These are phyloP conservation scores for Lachancea meyersii DNA, from an alignment of 805 yeast species.

Conservation along the genomic window DNA sequence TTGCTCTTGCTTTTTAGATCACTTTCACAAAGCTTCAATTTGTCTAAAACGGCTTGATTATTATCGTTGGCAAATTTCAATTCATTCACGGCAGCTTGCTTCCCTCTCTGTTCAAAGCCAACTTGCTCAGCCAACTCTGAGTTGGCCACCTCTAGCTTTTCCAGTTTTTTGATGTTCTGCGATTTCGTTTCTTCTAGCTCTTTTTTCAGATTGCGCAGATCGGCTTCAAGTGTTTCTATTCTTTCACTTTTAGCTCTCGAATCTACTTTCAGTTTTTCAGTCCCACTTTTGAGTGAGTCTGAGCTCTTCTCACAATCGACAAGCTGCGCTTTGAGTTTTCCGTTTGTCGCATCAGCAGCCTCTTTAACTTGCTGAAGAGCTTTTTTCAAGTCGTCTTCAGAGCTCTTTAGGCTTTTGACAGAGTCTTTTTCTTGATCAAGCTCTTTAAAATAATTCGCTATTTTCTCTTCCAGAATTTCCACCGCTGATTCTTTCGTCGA, in stretches of 20 bases:
- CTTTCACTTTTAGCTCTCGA: not conserved
- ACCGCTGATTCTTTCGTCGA: not conserved
- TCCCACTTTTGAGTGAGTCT: not conserved
- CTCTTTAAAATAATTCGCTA: not conserved
- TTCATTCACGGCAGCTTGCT: not conserved
- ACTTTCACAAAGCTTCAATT: constrained; percentile 1
- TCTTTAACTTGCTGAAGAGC: not conserved
- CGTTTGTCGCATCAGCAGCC: not conserved
- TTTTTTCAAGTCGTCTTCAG: not conserved
- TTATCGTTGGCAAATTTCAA: not conserved
- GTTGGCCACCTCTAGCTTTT: not conserved
- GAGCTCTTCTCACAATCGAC: not conserved
- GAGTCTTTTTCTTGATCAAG: not conserved
- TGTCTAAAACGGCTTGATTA: not conserved
- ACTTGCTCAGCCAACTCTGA: not conserved
- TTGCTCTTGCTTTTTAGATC: constrained; percentile 8
- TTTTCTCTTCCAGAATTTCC: not conserved
- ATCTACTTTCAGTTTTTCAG: not conserved
- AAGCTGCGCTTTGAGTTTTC: not conserved
- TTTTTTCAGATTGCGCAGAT: not conserved
- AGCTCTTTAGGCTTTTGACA: not conserved
- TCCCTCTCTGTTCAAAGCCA: not conserved
- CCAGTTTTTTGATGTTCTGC: not conserved
- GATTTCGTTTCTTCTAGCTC: not conserved
- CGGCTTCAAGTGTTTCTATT: not conserved